Percentiles rank a stretch among this genome's conserved stretches.
phyloP scores from a whole-genome alignment of 1,284 basidiomycete genomes.

The Tetrapyrgos nigripes region DNA sequence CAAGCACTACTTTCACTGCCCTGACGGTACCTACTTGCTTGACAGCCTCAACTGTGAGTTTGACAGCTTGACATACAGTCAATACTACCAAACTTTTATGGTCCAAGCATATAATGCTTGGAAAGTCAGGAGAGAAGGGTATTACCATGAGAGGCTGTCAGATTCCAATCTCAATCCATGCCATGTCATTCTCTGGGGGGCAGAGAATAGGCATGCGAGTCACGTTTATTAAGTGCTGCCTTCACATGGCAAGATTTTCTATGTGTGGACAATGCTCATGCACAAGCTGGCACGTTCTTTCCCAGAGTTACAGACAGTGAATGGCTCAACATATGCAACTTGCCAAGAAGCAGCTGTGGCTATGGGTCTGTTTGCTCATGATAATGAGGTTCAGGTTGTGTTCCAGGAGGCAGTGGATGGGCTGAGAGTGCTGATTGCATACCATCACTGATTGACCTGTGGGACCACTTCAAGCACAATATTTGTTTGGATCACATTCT shows the following conservation, averaged over 20 bases:
- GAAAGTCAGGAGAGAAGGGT: background rate
- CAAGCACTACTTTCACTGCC: constrained; percentile 35
- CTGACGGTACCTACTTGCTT: constrained; percentile 19
- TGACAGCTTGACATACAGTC: constrained; percentile 24
- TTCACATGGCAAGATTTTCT: constrained; percentile 37
- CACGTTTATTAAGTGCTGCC: too few relatives aligned
- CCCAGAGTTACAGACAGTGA: constrained; percentile 26
- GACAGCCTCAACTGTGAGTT: constrained; percentile 17
- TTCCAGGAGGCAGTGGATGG: constrained; percentile 39
- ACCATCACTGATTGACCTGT: constrained; percentile 21
- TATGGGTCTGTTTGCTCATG: constrained; percentile 33
- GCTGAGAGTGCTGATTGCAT: constrained; percentile 40
- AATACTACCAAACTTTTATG: constrained; percentile 31
- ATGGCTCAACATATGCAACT: constrained; percentile 22
- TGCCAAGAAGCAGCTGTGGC: constrained; percentile 36
- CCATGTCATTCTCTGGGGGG: too few relatives aligned
- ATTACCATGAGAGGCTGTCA: constrained; percentile 10
- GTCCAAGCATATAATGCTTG: constrained; percentile 15
- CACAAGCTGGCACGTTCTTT: constrained; percentile 27
- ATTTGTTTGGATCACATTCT: constrained; percentile 32
- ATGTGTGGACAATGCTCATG: constrained; percentile 33
- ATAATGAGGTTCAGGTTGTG: constrained; percentile 33
- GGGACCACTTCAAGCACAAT: constrained; percentile 30
- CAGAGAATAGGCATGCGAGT: too few relatives aligned
- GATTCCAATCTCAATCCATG: too few relatives aligned